Conservation (phyloP, 306 rosid species). For the Quercus dentata region DNA sequence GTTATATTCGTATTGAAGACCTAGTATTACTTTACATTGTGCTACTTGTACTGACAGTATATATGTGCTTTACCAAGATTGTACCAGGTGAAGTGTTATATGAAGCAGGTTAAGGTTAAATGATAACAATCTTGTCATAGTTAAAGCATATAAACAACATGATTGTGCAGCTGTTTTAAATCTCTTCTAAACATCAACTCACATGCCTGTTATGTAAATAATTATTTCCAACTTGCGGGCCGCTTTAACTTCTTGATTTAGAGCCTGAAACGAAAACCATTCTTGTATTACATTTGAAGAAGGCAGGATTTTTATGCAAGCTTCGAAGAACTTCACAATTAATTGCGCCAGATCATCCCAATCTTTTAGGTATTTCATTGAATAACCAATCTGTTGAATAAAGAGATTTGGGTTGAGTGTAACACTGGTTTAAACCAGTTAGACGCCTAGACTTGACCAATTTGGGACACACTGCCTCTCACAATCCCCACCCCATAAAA, state of each 20-base stretch:
- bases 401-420: no score
- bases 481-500: no score
- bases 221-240: background rate
- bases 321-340: background rate
- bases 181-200: background rate
- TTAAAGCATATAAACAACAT: no score
- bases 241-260: background rate
- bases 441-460: no score
- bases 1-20: slow-evolving; percentile 1
- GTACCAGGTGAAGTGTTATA: background rate
- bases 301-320: no score
- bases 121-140: no score
- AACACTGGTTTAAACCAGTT: no score
- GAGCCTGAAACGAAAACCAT: background rate
- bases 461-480: no score
- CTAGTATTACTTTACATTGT: background rate
- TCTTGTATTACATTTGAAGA: background rate
- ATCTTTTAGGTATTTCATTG: background rate
- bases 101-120: background rate
- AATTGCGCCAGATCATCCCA: background rate
- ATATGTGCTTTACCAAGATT: background rate
- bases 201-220: background rate
- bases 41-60: background rate
- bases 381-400: background rate
- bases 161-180: background rate